Conservation (phyloP, 1,284 basidiomycete species). For the Lignosus rhinocerotis region DNA sequence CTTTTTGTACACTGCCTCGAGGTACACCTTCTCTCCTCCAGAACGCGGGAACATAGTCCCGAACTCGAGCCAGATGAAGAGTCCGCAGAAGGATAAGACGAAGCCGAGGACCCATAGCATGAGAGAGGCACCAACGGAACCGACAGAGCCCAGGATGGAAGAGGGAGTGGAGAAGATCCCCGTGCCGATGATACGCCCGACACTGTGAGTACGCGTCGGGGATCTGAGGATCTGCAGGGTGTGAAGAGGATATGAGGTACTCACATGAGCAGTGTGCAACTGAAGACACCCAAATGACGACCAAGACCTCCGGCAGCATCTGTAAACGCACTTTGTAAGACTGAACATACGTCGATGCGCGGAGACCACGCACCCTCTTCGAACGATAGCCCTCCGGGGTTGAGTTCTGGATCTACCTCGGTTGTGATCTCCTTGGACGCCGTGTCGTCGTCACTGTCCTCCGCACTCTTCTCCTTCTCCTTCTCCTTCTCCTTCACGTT, state of each 20-base stretch:
- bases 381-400: slow-evolving; percentile 19
- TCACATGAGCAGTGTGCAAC: slow-evolving; percentile 34
- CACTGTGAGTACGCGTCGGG: slow-evolving; percentile 29
- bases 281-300: slow-evolving; percentile 34
- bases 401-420: slow-evolving; percentile 13
- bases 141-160: slow-evolving; percentile 61
- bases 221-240: background rate
- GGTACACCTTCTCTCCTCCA: slow-evolving; percentile 80
- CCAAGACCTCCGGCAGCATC: slow-evolving; percentile 35
- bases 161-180: slow-evolving; percentile 67
- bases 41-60: slow-evolving; percentile 55
- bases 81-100: slow-evolving; percentile 60
- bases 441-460: slow-evolving; percentile 9
- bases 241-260: background rate
- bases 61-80: slow-evolving; percentile 70
- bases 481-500: slow-evolving; percentile 7
- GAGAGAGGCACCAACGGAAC: slow-evolving; percentile 63
- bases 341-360: background rate
- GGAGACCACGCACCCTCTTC: slow-evolving; percentile 17
- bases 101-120: slow-evolving; percentile 74
- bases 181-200: slow-evolving; percentile 59
- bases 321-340: background rate
- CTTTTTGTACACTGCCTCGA: slow-evolving; percentile 67
- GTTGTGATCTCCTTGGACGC: slow-evolving; percentile 16
- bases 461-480: slow-evolving; percentile 10